A percentile compares a stretch with the other conserved stretches of the same genome.
Evolutionary conservation across 257 asterid species (phyloP).

Genomic region (Solanum etuberosum): DNA sequence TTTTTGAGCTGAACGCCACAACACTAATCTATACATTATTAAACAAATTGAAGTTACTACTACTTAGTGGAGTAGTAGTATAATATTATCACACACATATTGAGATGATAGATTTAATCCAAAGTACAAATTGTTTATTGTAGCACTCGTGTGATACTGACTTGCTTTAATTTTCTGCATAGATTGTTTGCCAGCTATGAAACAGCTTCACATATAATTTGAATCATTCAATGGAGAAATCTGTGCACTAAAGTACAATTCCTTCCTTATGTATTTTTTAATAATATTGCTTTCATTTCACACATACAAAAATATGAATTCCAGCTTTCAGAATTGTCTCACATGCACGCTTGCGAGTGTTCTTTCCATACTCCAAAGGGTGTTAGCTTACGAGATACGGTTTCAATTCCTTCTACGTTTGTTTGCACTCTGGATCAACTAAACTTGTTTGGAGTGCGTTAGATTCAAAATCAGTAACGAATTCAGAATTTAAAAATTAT

Average conservation of each 20-base stretch:
- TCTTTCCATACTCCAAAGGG: not conserved
- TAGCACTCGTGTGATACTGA: not conserved
- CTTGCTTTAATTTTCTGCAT: not conserved
- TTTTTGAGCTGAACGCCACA: not conserved
- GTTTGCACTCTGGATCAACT: not conserved
- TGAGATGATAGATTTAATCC: not conserved
- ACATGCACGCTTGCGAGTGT: not conserved
- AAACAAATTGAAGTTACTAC: not conserved
- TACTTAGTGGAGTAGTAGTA: not conserved
- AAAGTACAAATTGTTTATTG: not conserved
- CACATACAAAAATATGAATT: not conserved
- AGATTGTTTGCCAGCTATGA: not conserved
- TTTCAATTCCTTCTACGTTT: not conserved
- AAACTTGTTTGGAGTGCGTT: not conserved
- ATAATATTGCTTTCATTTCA: not conserved
- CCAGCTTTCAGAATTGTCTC: not conserved
- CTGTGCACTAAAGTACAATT: not conserved
- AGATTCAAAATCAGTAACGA: not conserved
- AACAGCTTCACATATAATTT: conserved; percentile 2
- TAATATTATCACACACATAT: not conserved
- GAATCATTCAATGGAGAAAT: not conserved
- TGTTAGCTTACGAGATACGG: not conserved
- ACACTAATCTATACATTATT: not conserved
- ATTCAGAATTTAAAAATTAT: not conserved
- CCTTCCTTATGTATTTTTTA: not conserved